phyloP scores from a whole-genome alignment of 2,329 filamentous ascomycete genomes.

The Coniochaeta sp. region DNA sequence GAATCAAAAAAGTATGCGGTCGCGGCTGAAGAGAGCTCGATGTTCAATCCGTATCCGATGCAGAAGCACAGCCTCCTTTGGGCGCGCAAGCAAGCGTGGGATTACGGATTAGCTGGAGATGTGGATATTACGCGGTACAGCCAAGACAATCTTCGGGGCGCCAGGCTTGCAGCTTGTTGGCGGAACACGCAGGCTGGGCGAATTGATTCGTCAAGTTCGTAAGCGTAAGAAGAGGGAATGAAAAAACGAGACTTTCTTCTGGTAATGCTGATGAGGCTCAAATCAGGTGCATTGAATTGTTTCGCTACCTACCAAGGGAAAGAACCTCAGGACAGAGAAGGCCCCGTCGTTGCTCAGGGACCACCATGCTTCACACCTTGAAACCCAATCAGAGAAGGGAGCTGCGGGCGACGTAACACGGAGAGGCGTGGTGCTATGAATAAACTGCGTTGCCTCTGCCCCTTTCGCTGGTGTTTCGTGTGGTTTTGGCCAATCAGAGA shows the following conservation, averaged over 20 bases:
- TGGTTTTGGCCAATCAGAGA: neutral
- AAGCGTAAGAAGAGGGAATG: neutral
- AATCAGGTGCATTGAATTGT: neutral
- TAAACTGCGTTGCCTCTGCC: neutral
- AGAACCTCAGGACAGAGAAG: neutral
- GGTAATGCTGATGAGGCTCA: neutral
- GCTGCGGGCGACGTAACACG: neutral
- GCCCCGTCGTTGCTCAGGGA: conserved; percentile 1
- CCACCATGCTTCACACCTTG: neutral
- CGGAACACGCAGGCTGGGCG: neutral
- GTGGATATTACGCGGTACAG: neutral
- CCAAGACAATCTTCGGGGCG: neutral
- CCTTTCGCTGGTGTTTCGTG: neutral
- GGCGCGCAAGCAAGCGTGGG: neutral
- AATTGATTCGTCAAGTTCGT: neutral
- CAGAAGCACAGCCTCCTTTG: conserved; percentile 2
- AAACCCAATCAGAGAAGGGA: neutral
- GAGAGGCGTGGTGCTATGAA: neutral
- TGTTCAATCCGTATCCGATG: neutral
- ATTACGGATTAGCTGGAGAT: conserved; percentile 1
- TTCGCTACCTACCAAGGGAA: neutral
- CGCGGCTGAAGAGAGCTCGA: neutral
- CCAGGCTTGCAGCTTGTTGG: neutral
- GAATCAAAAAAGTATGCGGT: neutral
- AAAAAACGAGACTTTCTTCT: neutral